Evolutionary conservation across 1,284 basidiomycete genomes (phyloP).

Genomic region (Boletus holoroseus): DNA sequence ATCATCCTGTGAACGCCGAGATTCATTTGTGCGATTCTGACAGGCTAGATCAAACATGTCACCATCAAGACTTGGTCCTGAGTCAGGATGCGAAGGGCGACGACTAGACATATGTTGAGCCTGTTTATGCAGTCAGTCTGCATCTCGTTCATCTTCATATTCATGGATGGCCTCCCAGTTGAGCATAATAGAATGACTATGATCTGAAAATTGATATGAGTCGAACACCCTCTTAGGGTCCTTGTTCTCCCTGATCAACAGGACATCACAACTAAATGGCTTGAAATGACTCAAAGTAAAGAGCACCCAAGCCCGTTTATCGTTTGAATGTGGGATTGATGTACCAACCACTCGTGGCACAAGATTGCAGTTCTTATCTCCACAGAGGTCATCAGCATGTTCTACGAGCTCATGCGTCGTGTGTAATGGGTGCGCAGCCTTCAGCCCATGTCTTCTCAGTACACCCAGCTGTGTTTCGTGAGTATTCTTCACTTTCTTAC

Average conservation of each 20-base stretch:
- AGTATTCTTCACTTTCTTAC: not conserved
- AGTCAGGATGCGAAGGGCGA: too few species aligned
- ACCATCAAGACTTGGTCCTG: not conserved
- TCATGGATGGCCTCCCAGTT: constrained; percentile 13
- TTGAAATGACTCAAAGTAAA: constrained; percentile 26
- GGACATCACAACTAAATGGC: constrained; percentile 15
- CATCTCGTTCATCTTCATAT: constrained; percentile 7
- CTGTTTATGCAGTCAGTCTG: not conserved
- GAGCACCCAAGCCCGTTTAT: constrained; percentile 10
- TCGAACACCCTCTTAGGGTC: not conserved
- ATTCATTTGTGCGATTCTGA: not conserved
- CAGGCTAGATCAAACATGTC: not conserved
- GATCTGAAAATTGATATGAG: not conserved
- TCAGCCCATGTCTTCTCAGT: constrained; percentile 1
- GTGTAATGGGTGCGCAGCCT: not conserved
- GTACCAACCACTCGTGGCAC: constrained; percentile 23
- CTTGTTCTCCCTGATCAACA: not conserved
- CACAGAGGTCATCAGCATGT: constrained; percentile 12
- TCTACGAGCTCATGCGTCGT: constrained; percentile 19
- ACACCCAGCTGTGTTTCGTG: constrained; percentile 7
- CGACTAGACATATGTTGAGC: not conserved
- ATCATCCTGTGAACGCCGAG: not conserved
- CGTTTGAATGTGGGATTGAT: constrained; percentile 19
- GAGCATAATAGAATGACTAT: not conserved
- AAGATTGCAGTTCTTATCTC: not conserved